Base-by-base conservation (phyloP, 2,329 filamentous ascomycete species). In the Ceratocystis albifundus region DNA sequence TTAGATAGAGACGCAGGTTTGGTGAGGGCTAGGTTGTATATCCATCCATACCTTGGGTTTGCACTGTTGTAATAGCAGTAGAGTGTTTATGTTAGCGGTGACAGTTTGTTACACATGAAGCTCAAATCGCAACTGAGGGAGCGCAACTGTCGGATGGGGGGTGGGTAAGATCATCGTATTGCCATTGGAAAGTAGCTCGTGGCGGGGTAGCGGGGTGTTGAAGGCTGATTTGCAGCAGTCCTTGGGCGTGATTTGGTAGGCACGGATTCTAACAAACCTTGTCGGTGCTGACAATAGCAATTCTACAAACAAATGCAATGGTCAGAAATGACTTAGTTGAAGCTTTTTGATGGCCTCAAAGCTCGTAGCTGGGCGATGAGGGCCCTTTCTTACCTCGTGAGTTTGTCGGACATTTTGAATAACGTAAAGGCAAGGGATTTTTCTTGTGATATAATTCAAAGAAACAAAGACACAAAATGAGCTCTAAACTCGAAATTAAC, bases 281-380 rank as follows among this genome's bases (percentile, higher is more conserved):
- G 87, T 99, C 94, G 76, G 84, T 88, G 79, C 93, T 97, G 82
- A 99, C 90, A 80, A 99, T 99, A 74, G 94, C 94, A 80, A 99
- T 92, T 88, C 94, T 95, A 74, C 61, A 71, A 64, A 57, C 64
- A 64, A 66, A 32, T 69, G 8, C 61, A 17, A 61, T 28, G 22
- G 64, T 68, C 48, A 68, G 62, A 44, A 41, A 50, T n/a, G 8
- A 12, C 12, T 53, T 55, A 12, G 4, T 44, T 50, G 32, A 46
- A 48, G 10, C 36, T 62, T 45, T 32, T 12, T n/a, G 55, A 59
- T 59, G 28, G 5, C 55, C 25, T 17, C 17, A 59, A 36, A 59
- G 55, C 55, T 59, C 6, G 12, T 12, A 59, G 55, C 17, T 8
- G 32, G 45, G 22, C 10, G 30, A 32, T 59, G 55, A 36, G 22